Percentiles rank a stretch among this genome's conserved stretches.
Evolutionary conservation across 2,329 filamentous ascomycete genomes (phyloP).

Genomic region (Calycina herbarum): DNA sequence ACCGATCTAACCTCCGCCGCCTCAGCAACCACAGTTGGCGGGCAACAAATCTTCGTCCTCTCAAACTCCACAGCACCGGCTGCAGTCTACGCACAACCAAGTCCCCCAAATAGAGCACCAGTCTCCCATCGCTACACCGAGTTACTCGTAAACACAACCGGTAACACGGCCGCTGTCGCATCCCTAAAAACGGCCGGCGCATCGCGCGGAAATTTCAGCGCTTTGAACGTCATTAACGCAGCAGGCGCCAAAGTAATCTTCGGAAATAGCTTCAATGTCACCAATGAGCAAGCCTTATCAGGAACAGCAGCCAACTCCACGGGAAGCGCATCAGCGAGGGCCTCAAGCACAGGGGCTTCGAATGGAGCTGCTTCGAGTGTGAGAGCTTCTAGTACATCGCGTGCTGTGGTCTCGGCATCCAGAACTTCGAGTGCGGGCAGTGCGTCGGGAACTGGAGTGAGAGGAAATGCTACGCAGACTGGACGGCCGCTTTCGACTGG

Average conservation of each 20-base stretch:
- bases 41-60: conserved; percentile 28
- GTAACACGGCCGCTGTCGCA: conserved; percentile 12
- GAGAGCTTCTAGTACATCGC: neutral
- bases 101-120: conserved; percentile 29
- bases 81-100: conserved; percentile 30
- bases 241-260: conserved; percentile 22
- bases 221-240: conserved; percentile 21
- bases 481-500: conserved; percentile 8
- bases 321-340: neutral
- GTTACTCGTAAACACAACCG: conserved; percentile 32
- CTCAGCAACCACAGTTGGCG: conserved; percentile 27
- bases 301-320: neutral
- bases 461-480: neutral
- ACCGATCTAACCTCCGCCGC: conserved; percentile 28
- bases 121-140: conserved; percentile 33
- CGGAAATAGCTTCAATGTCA: conserved; percentile 32
- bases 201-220: conserved; percentile 25
- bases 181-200: conserved; percentile 16
- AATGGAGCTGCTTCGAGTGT: neutral
- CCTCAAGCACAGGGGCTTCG: neutral
- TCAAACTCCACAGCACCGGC: conserved; percentile 25
- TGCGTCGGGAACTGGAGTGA: neutral
- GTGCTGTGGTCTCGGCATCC: neutral
- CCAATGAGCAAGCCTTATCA: conserved; percentile 19
- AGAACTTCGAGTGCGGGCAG: neutral